phyloP scores from a whole-genome alignment of 257 asterid genomes.

The Rhazya stricta region DNA sequence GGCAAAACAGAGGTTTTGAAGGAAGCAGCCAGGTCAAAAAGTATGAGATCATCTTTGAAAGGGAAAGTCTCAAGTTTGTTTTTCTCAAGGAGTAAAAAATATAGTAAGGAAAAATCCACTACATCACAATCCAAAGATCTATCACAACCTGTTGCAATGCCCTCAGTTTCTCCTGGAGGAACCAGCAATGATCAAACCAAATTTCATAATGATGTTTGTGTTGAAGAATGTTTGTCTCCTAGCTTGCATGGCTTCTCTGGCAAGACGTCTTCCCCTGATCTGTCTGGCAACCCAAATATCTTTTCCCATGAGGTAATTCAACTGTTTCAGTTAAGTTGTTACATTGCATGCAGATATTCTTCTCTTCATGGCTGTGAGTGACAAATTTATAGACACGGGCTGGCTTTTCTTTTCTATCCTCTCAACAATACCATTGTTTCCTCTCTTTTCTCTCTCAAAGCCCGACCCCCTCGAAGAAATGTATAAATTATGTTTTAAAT shows the following conservation, averaged over 20 bases:
- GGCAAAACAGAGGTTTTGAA: slow-evolving; percentile 36
- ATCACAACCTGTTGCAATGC: slow-evolving; percentile 16
- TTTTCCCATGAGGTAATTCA: slow-evolving; percentile 51
- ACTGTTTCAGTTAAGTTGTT: background rate
- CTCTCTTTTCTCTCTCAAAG: background rate
- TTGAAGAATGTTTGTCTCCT: slow-evolving; percentile 27
- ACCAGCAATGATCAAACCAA: slow-evolving; percentile 23
- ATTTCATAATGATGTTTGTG: slow-evolving; percentile 12
- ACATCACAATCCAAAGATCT: slow-evolving; percentile 36
- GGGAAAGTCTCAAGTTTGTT: slow-evolving; percentile 83
- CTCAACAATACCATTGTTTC: background rate
- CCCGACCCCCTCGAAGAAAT: background rate
- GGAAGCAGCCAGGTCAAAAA: slow-evolving; percentile 46
- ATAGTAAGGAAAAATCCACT: slow-evolving; percentile 40
- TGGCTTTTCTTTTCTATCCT: slow-evolving; percentile 3
- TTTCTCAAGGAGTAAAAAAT: slow-evolving; percentile 65
- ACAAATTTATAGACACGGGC: background rate
- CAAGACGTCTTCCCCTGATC: slow-evolving; percentile 29
- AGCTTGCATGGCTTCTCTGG: slow-evolving; percentile 27
- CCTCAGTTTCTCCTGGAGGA: slow-evolving; percentile 25
- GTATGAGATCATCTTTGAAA: slow-evolving; percentile 56
- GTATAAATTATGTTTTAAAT: background rate
- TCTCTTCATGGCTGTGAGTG: slow-evolving; percentile 1
- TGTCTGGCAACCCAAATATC: slow-evolving; percentile 29
- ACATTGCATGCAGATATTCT: background rate